Evolutionary conservation across 1,284 basidiomycete species (phyloP), one percentile per base, ranked within the genome.

Genomic region (Ustilago vetiveriae): DNA sequence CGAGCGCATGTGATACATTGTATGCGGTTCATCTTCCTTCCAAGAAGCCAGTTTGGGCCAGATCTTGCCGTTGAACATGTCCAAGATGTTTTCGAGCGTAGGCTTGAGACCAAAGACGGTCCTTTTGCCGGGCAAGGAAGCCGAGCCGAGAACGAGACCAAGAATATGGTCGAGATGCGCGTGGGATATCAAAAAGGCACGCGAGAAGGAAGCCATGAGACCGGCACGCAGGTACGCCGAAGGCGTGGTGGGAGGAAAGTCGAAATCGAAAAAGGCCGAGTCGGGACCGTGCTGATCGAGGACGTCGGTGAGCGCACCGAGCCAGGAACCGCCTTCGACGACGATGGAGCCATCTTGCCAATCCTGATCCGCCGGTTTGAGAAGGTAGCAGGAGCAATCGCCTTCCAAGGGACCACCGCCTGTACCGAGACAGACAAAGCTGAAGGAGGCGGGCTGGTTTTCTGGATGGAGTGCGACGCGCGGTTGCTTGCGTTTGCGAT

Each of bases 11-110:
- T 75, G 72, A 39, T 80, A 80, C 45, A 80, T 69, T 23, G 75
- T 70, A 39, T 71, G 48, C 2, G 74, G 70, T 22, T 74, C 76
- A 40, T 78, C 73, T 71, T 88, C 86, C 50, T 89, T 84, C 86
- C 88, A 90, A 10, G 89, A 88, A 2, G 90, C 91, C 17, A 93
- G 85, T 67, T 88, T 89, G 1, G 91, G 91, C 91, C 91, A 93
- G 47, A 92, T 84, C 13, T 89, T 86, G 77, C 88, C 89, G 4
- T 88, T 86, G 79, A 93, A 93, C n/a, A 91, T 84, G 50, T 84
- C 85, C 72, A 90, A 87, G 2, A 93, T 82, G 77, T 89, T 88
- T 65, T 88, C 83, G 30, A 93, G 85, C 10, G 88, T 89, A 39
- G 87, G 84, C 39, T 85, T 83, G 8, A 87, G 83, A 0, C 87